A percentile compares a stretch with the other conserved stretches of the same genome.
These are phyloP conservation scores for Ottelia alismoides DNA, from an alignment of 106 monocot genomes.

Conservation along the genomic window DNA sequence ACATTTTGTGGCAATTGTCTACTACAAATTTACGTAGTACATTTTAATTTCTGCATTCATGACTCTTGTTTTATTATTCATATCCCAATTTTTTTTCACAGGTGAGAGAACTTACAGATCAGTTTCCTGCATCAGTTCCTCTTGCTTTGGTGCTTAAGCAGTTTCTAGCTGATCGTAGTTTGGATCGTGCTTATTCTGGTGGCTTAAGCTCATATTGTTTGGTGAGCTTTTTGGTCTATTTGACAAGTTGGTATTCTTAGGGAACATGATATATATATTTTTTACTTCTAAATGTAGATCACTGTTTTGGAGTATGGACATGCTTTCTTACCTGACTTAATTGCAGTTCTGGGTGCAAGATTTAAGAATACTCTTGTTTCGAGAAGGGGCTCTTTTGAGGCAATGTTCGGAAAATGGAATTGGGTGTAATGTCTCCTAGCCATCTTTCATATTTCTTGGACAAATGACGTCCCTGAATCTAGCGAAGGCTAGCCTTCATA, in stretches of 20 bases:
- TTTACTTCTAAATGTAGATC: neutral
- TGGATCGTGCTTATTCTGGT: conserved; percentile 94
- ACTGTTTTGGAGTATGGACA: neutral
- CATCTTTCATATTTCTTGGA: no score
- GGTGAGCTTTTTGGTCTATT: conserved; percentile 58
- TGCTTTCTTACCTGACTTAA: neutral
- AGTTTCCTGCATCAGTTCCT: conserved; percentile 89
- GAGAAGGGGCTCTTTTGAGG: neutral
- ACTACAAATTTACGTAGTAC: no score
- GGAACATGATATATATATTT: neutral
- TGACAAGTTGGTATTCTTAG: no score
- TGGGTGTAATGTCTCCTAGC: no score
- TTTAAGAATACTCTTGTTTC: no score
- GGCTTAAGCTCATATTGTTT: conserved; percentile 96
- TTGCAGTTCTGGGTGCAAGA: neutral
- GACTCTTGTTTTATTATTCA: no score
- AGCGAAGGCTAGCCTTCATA: no score
- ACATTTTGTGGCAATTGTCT: no score
- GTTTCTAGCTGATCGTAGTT: conserved; percentile 88
- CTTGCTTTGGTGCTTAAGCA: conserved; percentile 90
- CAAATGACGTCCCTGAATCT: no score
- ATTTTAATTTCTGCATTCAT: no score
- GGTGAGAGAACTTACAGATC: conserved; percentile 87
- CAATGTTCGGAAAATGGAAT: neutral
- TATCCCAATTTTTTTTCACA: no score